These are phyloP conservation scores for Emmonsiellopsis sp. DNA, from an alignment of 2,329 filamentous ascomycete genomes.

Conservation along the genomic window DNA sequence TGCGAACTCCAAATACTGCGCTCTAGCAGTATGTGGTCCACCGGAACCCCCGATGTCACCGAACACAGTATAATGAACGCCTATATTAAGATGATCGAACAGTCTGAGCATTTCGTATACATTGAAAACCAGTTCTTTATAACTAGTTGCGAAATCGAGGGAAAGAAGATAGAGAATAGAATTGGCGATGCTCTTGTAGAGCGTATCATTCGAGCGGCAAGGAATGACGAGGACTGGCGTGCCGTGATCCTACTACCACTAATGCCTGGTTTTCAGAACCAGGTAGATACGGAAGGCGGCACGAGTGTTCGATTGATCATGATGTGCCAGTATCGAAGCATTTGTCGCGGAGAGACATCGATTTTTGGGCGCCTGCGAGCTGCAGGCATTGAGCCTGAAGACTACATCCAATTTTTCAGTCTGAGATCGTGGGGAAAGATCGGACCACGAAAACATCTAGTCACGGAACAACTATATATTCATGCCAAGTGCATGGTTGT, in stretches of 20 bases:
- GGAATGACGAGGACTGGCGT: slow-evolving; percentile 78
- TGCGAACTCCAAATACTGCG: slow-evolving; percentile 95
- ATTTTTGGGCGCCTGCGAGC: slow-evolving; percentile 72
- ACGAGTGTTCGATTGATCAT: slow-evolving; percentile 87
- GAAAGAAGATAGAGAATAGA: slow-evolving; percentile 78
- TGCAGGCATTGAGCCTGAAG: slow-evolving; percentile 63
- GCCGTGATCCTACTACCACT: slow-evolving; percentile 86
- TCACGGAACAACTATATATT: slow-evolving; percentile 88
- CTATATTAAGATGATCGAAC: slow-evolving; percentile 73
- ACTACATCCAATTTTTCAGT: slow-evolving; percentile 92
- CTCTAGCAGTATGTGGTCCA: slow-evolving; percentile 63
- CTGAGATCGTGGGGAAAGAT: slow-evolving; percentile 85
- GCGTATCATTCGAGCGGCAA: slow-evolving; percentile 68
- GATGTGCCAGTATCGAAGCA: slow-evolving; percentile 97
- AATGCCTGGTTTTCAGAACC: slow-evolving; percentile 88
- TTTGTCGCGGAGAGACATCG: slow-evolving; percentile 81
- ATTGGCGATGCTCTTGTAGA: slow-evolving; percentile 87
- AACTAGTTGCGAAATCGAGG: slow-evolving; percentile 69
- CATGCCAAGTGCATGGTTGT: slow-evolving; percentile 79
- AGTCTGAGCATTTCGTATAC: slow-evolving; percentile 77
- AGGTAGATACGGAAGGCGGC: slow-evolving; percentile 73
- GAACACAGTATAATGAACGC: slow-evolving; percentile 83
- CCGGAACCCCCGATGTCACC: slow-evolving; percentile 43
- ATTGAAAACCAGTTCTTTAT: slow-evolving; percentile 99
- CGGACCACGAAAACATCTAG: slow-evolving; percentile 66